Percentiles rank a stretch among this genome's conserved stretches.
These are phyloP conservation scores for Vitis cinerea DNA, from an alignment of 164 flowering plant species.

Conservation along the genomic window DNA sequence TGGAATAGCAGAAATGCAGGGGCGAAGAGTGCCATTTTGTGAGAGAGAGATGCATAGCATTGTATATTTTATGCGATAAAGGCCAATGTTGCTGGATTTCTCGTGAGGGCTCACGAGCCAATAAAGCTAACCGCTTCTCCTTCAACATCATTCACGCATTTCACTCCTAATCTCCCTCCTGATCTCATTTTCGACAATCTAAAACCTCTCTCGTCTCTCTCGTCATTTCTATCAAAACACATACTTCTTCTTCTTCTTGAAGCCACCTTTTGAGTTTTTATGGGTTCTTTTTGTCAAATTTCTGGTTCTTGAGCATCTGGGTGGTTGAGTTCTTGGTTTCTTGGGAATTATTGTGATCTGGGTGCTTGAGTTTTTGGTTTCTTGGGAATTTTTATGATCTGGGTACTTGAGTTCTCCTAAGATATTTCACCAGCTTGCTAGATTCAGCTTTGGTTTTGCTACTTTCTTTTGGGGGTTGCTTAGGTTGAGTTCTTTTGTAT, in stretches of 20 bases:
- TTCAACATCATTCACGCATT: conserved; percentile 18
- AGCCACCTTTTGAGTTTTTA: background rate
- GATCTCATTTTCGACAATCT: background rate
- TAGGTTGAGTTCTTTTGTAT: background rate
- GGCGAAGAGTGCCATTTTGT: too few species aligned
- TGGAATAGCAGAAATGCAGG: too few species aligned
- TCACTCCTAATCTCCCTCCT: conserved; percentile 5
- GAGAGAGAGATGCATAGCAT: background rate
- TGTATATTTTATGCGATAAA: background rate
- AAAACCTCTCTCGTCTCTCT: background rate
- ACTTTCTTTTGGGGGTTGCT: conserved; percentile 1
- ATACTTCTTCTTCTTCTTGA: background rate
- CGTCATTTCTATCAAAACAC: background rate
- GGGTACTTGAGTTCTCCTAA: background rate
- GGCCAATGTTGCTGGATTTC: conserved; percentile 15
- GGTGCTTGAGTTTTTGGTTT: background rate
- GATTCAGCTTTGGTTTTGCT: background rate
- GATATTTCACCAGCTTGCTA: background rate
- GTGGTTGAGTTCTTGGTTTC: conserved; percentile 3
- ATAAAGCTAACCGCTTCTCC: conserved; percentile 11
- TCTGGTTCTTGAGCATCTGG: background rate
- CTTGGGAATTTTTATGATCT: background rate
- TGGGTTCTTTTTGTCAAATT: background rate
- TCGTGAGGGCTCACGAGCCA: conserved; percentile 35
- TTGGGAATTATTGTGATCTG: background rate